Conservation (phyloP, 768 basidiomycete genomes). For the Mycena galericulata region DNA sequence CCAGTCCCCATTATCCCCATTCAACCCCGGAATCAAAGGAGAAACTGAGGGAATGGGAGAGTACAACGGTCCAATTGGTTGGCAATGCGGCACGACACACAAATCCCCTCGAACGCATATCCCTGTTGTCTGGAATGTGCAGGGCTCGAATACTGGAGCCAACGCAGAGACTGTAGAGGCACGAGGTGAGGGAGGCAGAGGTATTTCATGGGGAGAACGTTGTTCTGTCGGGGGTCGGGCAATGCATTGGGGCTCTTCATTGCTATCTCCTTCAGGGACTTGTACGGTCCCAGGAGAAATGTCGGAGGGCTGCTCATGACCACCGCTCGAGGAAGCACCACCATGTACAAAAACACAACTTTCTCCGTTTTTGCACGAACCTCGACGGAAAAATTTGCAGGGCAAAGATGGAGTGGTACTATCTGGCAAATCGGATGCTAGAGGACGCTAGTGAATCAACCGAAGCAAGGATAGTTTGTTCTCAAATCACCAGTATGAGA, state of each 20-base stretch:
- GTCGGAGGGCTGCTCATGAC: background rate
- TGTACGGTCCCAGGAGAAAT: background rate
- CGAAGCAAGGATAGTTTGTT: background rate
- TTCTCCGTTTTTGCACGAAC: constrained; percentile 25
- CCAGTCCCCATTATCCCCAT: constrained; percentile 14
- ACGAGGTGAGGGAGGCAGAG: background rate
- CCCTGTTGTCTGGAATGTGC: constrained; percentile 20
- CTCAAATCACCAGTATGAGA: constrained; percentile 25
- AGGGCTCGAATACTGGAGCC: constrained; percentile 23
- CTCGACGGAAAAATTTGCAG: constrained; percentile 27
- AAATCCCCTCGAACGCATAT: constrained; percentile 23
- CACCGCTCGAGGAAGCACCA: background rate
- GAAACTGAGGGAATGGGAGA: constrained; percentile 27
- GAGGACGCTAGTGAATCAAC: constrained; percentile 4
- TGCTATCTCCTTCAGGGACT: background rate
- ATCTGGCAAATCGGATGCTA: constrained; percentile 2
- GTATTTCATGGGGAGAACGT: too few relatives aligned
- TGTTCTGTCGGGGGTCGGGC: background rate
- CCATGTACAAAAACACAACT: constrained; percentile 18
- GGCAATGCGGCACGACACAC: constrained; percentile 18
- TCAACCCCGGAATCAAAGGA: constrained; percentile 3
- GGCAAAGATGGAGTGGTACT: background rate
- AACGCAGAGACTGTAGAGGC: background rate
- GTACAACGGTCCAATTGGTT: background rate
- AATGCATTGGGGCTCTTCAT: background rate